A percentile compares a stretch with the other conserved stretches of the same genome.
phyloP scores from a whole-genome alignment of 2,329 filamentous ascomycete species.

The Diaporthe sp. region DNA sequence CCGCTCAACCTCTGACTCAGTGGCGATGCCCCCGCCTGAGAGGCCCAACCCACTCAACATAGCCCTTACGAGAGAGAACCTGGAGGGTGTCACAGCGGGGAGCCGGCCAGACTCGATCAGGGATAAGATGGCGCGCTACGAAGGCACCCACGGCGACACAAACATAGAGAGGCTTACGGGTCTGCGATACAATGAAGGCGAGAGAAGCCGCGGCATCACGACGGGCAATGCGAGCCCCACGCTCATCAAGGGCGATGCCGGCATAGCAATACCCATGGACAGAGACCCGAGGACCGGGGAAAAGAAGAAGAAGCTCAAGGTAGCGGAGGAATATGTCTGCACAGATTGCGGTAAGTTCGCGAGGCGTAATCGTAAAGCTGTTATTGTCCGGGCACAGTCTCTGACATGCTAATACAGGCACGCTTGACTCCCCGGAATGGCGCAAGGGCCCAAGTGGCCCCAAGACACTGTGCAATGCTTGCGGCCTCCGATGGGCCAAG shows the following conservation, averaged over 20 bases:
- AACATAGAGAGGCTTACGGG: constrained; percentile 91
- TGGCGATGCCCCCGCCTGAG: constrained; percentile 74
- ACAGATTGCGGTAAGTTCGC: constrained; percentile 83
- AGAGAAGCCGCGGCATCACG: constrained; percentile 87
- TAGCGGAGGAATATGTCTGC: constrained; percentile 90
- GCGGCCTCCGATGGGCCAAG: constrained; percentile 81
- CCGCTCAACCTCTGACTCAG: constrained; percentile 51
- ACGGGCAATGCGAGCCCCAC: constrained; percentile 85
- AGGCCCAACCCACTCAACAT: constrained; percentile 71
- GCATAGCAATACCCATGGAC: constrained; percentile 85
- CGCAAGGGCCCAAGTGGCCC: constrained; percentile 91
- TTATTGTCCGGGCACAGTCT: background rate
- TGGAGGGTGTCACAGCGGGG: constrained; percentile 76
- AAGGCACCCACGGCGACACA: constrained; percentile 81
- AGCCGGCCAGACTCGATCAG: constrained; percentile 79
- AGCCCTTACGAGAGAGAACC: constrained; percentile 81
- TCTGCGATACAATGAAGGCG: constrained; percentile 86
- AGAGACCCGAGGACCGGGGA: constrained; percentile 77
- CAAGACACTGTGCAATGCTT: constrained; percentile 96
- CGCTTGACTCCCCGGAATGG: constrained; percentile 94
- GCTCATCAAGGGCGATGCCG: constrained; percentile 85
- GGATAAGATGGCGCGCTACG: constrained; percentile 87
- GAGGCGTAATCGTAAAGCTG: background rate
- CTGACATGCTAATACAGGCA: constrained; percentile 58
- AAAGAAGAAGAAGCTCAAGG: constrained; percentile 90